phyloP scores from a whole-genome alignment of 768 basidiomycete genomes.

The Pisolithus microcarpus region DNA sequence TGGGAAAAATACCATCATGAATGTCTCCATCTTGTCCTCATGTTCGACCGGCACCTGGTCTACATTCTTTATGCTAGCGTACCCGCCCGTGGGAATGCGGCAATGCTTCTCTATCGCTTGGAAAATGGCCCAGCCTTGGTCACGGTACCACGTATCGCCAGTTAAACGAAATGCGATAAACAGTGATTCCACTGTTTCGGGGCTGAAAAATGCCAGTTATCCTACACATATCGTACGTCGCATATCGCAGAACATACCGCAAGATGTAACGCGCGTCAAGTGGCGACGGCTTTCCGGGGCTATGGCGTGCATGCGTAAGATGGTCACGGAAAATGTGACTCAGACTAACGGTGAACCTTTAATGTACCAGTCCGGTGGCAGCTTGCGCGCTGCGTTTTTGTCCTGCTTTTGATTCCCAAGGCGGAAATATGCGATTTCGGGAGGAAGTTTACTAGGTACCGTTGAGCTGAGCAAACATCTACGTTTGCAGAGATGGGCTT shows the following conservation, averaged over 20 bases:
- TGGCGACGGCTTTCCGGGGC: conserved; percentile 25
- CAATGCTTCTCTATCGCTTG: conserved; percentile 83
- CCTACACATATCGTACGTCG: not conserved
- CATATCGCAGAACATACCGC: conserved; percentile 38
- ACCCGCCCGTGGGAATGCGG: conserved; percentile 70
- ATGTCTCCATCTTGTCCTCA: conserved; percentile 95
- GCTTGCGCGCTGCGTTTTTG: conserved; percentile 24
- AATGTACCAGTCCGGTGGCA: conserved; percentile 81
- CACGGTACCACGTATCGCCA: conserved; percentile 72
- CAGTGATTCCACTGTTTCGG: conserved; percentile 91
- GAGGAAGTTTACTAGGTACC: conserved; percentile 62
- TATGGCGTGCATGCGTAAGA: conserved; percentile 5
- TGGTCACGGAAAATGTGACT: conserved; percentile 2
- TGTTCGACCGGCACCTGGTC: conserved; percentile 60
- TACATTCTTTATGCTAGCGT: conserved; percentile 78
- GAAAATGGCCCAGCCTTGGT: conserved; percentile 86
- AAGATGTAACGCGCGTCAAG: conserved; percentile 94
- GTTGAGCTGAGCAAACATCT: not conserved
- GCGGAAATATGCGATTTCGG: conserved; percentile 86
- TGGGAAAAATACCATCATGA: conserved; percentile 61
- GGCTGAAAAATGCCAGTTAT: conserved; percentile 36
- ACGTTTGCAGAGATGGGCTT: conserved; percentile 21
- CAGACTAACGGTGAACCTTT: conserved; percentile 60
- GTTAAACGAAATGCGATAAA: conserved; percentile 90
- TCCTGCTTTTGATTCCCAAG: conserved; percentile 51